A percentile compares a stretch with the other conserved stretches of the same genome.
Conservation (phyloP, 2,329 filamentous ascomycete genomes). For the Penicillium sp. region DNA sequence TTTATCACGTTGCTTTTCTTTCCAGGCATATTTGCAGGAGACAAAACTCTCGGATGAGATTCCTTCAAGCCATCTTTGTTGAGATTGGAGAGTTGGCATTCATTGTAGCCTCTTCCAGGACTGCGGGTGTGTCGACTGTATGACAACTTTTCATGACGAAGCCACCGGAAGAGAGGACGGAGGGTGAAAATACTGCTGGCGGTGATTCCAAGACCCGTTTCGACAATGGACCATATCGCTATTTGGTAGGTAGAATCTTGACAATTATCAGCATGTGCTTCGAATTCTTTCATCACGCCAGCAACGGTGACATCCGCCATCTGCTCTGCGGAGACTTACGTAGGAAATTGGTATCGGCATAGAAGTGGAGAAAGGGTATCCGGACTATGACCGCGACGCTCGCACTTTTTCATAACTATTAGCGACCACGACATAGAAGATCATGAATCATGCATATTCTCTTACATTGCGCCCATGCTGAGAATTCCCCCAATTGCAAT, state of each 20-base stretch:
- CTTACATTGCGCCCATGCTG: conserved; percentile 28
- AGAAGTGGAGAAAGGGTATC: conserved; percentile 20
- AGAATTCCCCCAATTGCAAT: conserved; percentile 21
- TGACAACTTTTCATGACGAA: not conserved
- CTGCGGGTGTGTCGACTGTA: not conserved
- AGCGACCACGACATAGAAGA: not conserved
- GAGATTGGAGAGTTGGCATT: conserved; percentile 1
- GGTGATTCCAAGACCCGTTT: conserved; percentile 27
- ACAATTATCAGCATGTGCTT: not conserved
- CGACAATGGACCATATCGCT: conserved; percentile 27
- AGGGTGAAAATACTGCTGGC: conserved; percentile 26
- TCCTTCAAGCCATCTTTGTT: not conserved
- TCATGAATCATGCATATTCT: not conserved
- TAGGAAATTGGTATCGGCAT: not conserved
- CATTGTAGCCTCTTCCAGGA: not conserved
- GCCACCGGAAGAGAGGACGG: conserved; percentile 19
- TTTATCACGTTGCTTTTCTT: not conserved
- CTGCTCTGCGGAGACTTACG: not conserved
- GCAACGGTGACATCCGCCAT: not conserved
- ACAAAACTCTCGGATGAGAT: not conserved
- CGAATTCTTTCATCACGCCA: not conserved
- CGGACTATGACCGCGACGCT: conserved; percentile 27
- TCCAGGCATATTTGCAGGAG: not conserved
- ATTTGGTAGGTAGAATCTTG: conserved; percentile 22
- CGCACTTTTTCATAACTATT: conserved; percentile 15